Evolutionary conservation across 352 stramenopile species (phyloP), one percentile per base, ranked within the genome.

Genomic region (Phytophthora colocasiae): DNA sequence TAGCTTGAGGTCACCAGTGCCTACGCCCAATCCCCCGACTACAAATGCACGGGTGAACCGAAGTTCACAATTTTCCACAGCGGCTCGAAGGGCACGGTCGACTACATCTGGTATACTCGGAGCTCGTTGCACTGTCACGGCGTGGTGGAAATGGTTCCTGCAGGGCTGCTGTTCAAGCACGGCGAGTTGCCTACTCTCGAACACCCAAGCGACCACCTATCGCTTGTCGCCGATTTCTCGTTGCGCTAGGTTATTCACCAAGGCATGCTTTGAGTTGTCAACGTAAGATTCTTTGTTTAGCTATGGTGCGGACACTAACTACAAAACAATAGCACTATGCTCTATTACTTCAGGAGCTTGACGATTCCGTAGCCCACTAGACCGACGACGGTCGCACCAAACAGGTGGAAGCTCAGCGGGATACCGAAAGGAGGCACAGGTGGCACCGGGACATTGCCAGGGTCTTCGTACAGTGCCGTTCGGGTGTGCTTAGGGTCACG

Each of bases 401-500:
- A 50, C 41, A 91, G 51, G 72, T 86, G 86, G 68, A 95, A 73
- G 58, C 75, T 77, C 50, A 93, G 62, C 32, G 87, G 87, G 51
- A 92, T 81, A 36, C 78, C 71, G 61, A 94, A 95, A 58, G 84
- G 67, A 58, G 87, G 85, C 49, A 94, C 87, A 17, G 82, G 36
- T 7, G 87, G 87, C 45, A 87, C 73, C 12, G 85, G 66, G 38
- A 95, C 83, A 71, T 95, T 95, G 66, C 78, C 87, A 10, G 85
- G 85, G 78, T 95, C 87, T 43, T 95, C 83, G 72, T 95, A 95
- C 65, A 95, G 65, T 34, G 61, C 51, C 36, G 86, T 92, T 66
- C 78, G 80, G 44, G 66, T 81, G 73, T 92, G 77, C 73, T 89
- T 91, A 46, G 81, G 67, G 63, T 96, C 81, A 59, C 87, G 86